phyloP scores from a whole-genome alignment of 257 asterid species.

The Ehretia macrophylla region DNA sequence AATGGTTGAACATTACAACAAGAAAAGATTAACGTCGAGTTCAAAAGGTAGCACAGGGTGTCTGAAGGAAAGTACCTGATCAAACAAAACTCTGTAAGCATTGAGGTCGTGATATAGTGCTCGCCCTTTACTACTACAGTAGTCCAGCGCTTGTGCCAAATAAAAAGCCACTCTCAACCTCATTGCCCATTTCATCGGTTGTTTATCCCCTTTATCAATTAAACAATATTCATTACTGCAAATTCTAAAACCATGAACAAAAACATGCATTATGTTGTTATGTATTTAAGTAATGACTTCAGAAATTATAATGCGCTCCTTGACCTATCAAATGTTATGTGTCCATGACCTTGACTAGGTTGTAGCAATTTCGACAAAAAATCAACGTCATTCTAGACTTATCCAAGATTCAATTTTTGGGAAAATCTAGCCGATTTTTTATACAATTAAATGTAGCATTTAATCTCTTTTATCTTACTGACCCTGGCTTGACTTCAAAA shows the following conservation, averaged over 20 bases:
- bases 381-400: too few relatives aligned
- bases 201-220: constrained; percentile 34
- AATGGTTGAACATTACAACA: constrained; percentile 1
- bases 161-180: constrained; percentile 45
- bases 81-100: constrained; percentile 46
- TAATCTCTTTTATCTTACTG: too few relatives aligned
- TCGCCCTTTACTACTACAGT: constrained; percentile 47
- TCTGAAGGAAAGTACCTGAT: constrained; percentile 23
- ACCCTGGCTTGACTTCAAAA: too few relatives aligned
- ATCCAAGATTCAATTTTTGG: neutral
- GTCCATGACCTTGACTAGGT: too few relatives aligned
- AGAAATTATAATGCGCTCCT: too few relatives aligned
- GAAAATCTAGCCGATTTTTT: neutral
- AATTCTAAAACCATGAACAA: neutral
- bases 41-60: neutral
- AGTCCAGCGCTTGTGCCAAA: constrained; percentile 51
- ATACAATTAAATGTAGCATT: too few relatives aligned
- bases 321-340: too few relatives aligned
- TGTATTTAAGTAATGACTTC: too few relatives aligned
- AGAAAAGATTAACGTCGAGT: neutral
- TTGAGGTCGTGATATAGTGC: constrained; percentile 48
- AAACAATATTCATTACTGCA: neutral
- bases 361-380: too few relatives aligned
- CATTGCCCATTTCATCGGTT: constrained; percentile 48
- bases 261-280: too few relatives aligned